phyloP scores from a whole-genome alignment of 208 protist species.

The Naegleria fowleri region DNA sequence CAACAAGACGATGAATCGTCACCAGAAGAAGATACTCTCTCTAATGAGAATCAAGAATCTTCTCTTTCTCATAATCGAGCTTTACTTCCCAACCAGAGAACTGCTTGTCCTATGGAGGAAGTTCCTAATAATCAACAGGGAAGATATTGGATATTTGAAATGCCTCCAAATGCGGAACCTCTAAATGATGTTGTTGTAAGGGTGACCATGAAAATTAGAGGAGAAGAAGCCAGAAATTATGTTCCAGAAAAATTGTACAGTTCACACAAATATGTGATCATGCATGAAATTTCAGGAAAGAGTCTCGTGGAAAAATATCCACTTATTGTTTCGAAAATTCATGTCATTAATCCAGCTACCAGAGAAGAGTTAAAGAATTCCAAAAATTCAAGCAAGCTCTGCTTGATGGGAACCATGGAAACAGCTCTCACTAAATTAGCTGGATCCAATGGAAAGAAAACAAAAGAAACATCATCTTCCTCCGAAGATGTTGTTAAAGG shows the following conservation, averaged over 20 bases:
- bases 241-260: constrained; percentile 14
- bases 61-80: not conserved
- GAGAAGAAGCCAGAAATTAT: not conserved
- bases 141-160: not conserved
- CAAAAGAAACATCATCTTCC: not conserved
- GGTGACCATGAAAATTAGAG: constrained; percentile 9
- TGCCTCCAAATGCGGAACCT: not conserved
- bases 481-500: not conserved
- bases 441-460: not conserved
- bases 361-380: not conserved
- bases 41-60: not conserved
- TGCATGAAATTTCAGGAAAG: not conserved
- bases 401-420: not conserved
- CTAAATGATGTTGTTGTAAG: not conserved
- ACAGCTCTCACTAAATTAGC: not conserved
- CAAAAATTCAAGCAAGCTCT: not conserved
- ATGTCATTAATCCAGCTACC: not conserved
- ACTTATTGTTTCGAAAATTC: constrained; percentile 1
- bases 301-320: not conserved
- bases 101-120: not conserved
- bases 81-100: not conserved
- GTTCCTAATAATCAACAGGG: not conserved
- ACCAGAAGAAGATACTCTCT: not conserved
- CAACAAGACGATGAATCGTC: not conserved
- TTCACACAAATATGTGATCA: constrained; percentile 19